phyloP scores from a whole-genome alignment of 352 stramenopile species.

The Globisporangium nagaii region DNA sequence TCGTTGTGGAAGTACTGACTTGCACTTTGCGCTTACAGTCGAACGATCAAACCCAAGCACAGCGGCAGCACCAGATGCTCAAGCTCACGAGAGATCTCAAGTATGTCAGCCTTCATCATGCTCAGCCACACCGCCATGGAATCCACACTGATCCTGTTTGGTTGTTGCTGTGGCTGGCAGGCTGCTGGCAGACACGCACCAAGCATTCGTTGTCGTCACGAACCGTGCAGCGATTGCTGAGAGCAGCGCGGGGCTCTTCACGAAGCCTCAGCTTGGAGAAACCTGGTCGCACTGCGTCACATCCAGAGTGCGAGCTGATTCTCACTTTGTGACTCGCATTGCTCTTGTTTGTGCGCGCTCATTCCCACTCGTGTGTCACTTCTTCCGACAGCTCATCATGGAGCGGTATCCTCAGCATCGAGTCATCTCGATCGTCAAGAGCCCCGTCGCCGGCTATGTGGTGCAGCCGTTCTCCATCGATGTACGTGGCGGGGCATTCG shows the following conservation, averaged over 20 bases:
- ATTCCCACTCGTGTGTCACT: too few species aligned
- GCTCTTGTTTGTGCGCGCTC: not conserved
- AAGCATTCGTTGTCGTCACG: constrained; percentile 59
- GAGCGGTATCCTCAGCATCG: constrained; percentile 47
- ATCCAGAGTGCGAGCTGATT: constrained; percentile 25
- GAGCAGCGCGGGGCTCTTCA: constrained; percentile 42
- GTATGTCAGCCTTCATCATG: constrained; percentile 22
- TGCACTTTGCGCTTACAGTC: constrained; percentile 16
- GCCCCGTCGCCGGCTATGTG: constrained; percentile 40
- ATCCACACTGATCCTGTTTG: too few species aligned
- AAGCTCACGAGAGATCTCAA: constrained; percentile 47
- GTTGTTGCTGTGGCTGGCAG: constrained; percentile 19
- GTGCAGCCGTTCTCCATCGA: constrained; percentile 63
- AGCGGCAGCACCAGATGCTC: constrained; percentile 48
- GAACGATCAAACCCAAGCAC: constrained; percentile 26
- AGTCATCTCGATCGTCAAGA: constrained; percentile 61
- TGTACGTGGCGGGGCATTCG: too few species aligned
- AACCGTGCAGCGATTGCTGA: constrained; percentile 51
- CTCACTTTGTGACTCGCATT: too few species aligned
- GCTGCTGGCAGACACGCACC: constrained; percentile 54
- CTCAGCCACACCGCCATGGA: too few species aligned
- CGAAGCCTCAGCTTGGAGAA: constrained; percentile 56
- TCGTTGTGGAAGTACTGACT: not conserved
- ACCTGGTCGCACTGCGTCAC: constrained; percentile 70
- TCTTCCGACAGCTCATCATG: constrained; percentile 58